A percentile compares a stretch with the other conserved stretches of the same genome.
Conservation (phyloP, 768 basidiomycete species). For the Leccinum imitatum region DNA sequence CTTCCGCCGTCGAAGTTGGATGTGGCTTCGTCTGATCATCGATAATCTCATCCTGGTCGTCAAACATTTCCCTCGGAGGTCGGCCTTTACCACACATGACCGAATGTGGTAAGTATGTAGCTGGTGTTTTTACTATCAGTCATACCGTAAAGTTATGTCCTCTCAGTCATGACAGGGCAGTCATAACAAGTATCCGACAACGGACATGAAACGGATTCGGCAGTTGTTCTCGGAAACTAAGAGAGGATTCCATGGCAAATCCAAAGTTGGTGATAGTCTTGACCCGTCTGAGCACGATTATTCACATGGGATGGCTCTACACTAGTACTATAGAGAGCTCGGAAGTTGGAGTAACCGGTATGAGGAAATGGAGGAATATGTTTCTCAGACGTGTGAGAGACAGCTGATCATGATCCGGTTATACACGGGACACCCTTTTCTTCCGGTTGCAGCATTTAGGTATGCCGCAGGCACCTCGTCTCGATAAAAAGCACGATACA, state of each 20-base stretch:
- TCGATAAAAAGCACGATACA: conserved; percentile 7
- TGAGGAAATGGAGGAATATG: neutral
- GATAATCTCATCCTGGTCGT: neutral
- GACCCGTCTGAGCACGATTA: neutral
- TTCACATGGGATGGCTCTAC: neutral
- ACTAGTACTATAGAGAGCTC: neutral
- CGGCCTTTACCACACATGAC: neutral
- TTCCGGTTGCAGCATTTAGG: conserved; percentile 4
- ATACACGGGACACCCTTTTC: neutral
- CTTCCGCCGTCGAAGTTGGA: neutral
- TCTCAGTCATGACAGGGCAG: no score
- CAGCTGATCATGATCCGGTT: neutral
- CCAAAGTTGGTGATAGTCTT: neutral
- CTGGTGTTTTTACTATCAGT: no score
- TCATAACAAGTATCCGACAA: no score
- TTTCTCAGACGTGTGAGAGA: conserved; percentile 1
- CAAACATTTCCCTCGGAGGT: neutral
- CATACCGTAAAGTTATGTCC: no score
- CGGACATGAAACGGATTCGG: neutral
- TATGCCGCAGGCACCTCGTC: neutral
- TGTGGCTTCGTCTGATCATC: neutral
- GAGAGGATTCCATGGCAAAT: neutral
- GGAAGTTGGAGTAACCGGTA: neutral
- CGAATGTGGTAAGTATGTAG: no score
- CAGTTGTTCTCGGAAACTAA: neutral